Conservation (phyloP, 2,329 filamentous ascomycete species). For the Harringtonia lauricola region DNA sequence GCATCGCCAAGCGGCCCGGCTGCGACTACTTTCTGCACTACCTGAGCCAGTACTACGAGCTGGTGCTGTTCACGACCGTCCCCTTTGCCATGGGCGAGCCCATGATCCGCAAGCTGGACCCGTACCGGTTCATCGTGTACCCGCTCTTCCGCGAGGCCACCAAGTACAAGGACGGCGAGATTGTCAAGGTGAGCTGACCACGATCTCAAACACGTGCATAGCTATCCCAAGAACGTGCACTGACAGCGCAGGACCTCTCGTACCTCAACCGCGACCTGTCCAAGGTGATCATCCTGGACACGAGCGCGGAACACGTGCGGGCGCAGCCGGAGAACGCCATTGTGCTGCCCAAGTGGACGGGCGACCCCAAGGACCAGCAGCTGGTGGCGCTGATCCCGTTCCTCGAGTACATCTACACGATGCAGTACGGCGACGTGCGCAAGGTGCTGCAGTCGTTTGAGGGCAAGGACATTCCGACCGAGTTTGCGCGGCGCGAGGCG, state of each 20-base stretch:
- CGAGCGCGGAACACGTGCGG: constrained; percentile 68
- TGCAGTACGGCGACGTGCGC: constrained; percentile 82
- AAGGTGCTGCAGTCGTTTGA: constrained; percentile 80
- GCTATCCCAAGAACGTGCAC: too few species aligned
- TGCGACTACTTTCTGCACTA: constrained; percentile 97
- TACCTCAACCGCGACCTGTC: constrained; percentile 93
- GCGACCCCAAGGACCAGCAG: constrained; percentile 70
- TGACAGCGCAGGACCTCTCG: constrained; percentile 63
- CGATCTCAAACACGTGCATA: too few species aligned
- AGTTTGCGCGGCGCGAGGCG: constrained; percentile 83
- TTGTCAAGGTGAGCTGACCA: constrained; percentile 67
- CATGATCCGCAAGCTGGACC: constrained; percentile 85
- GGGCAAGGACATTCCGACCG: constrained; percentile 76
- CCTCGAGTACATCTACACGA: constrained; percentile 92
- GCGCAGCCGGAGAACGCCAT: constrained; percentile 96
- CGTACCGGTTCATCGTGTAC: constrained; percentile 91
- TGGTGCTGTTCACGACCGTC: constrained; percentile 89
- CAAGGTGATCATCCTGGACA: constrained; percentile 93
- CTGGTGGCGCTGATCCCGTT: constrained; percentile 88
- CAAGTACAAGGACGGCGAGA: constrained; percentile 89
- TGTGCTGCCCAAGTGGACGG: constrained; percentile 80
- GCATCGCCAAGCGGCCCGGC: constrained; percentile 86
- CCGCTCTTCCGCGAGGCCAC: constrained; percentile 94
- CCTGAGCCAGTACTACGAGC: constrained; percentile 93
- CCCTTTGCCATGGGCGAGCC: constrained; percentile 78